Conservation (phyloP, 768 basidiomycete genomes). For the Collybia nuda region DNA sequence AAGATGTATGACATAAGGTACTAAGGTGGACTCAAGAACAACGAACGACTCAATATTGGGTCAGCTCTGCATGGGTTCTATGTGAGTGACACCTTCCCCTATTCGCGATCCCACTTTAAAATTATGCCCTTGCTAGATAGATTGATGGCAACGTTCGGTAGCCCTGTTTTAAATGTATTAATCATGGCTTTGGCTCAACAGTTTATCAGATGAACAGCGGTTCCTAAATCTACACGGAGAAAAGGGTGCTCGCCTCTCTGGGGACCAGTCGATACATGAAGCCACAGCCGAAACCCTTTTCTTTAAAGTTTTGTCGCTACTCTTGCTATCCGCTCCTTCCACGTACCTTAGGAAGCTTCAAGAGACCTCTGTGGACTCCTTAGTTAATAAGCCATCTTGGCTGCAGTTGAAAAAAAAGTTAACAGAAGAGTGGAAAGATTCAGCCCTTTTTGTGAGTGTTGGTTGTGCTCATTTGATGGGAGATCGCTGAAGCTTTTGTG, state of each 20-base stretch:
- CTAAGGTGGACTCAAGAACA: not conserved
- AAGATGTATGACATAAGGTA: too few relatives aligned
- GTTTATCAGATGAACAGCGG: not conserved
- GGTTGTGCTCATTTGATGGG: not conserved
- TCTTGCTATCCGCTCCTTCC: slow-evolving; percentile 1
- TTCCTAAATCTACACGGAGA: slow-evolving; percentile 3
- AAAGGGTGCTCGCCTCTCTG: slow-evolving; percentile 1
- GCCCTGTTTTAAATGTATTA: not conserved
- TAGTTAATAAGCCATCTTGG: slow-evolving; percentile 1
- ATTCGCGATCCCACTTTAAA: not conserved
- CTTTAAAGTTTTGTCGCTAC: not conserved
- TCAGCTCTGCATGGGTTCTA: not conserved
- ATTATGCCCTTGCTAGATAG: not conserved
- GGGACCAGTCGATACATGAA: slow-evolving; percentile 1
- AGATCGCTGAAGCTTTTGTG: not conserved
- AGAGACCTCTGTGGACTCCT: not conserved
- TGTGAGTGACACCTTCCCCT: not conserved
- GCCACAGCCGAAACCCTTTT: not conserved
- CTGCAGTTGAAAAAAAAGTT: not conserved
- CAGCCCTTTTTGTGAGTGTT: not conserved
- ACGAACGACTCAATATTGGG: not conserved
- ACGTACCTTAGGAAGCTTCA: slow-evolving; percentile 1
- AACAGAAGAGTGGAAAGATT: slow-evolving; percentile 3
- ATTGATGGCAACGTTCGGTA: slow-evolving; percentile 2
- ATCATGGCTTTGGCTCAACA: too few relatives aligned